Percentiles rank a stretch among this genome's conserved stretches.
Evolutionary conservation across 2,329 filamentous ascomycete species (phyloP).

Genomic region (Diaporthe longicolla): DNA sequence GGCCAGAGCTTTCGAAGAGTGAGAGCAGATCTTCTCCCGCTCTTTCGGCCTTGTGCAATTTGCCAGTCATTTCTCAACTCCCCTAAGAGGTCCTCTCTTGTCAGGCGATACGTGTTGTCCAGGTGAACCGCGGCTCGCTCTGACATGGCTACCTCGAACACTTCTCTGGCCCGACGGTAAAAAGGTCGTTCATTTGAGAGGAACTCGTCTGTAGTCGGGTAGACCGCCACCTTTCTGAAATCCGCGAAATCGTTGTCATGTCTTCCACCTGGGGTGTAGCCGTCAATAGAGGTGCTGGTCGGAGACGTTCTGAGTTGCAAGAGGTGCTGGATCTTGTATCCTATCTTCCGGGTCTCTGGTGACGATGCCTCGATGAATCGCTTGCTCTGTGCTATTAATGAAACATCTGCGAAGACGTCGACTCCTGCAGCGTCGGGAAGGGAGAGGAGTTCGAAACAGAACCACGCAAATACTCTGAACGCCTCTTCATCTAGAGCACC

Average conservation of each 20-base stretch:
- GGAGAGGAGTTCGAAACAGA: slow-evolving; percentile 63
- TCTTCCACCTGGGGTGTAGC: slow-evolving; percentile 69
- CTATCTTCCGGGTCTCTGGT: slow-evolving; percentile 47
- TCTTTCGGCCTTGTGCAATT: slow-evolving; percentile 63
- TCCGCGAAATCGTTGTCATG: slow-evolving; percentile 81
- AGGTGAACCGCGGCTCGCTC: slow-evolving; percentile 65
- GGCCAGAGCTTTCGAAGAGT: slow-evolving; percentile 58
- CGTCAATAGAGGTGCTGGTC: slow-evolving; percentile 19
- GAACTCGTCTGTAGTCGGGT: slow-evolving; percentile 77
- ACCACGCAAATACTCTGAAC: slow-evolving; percentile 61
- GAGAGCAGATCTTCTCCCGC: slow-evolving; percentile 55
- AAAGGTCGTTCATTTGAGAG: slow-evolving; percentile 66
- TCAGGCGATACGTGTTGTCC: slow-evolving; percentile 79
- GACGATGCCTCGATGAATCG: slow-evolving; percentile 48
- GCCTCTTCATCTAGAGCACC: slow-evolving; percentile 51
- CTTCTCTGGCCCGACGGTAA: slow-evolving; percentile 65
- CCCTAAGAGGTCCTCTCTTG: slow-evolving; percentile 79
- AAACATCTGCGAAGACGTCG: slow-evolving; percentile 46
- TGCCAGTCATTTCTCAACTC: slow-evolving; percentile 75
- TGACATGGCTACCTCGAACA: slow-evolving; percentile 56
- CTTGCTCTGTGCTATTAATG: slow-evolving; percentile 46
- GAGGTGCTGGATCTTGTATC: slow-evolving; percentile 56
- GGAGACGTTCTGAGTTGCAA: slow-evolving; percentile 50
- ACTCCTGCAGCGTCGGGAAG: slow-evolving; percentile 47
- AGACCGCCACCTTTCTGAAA: slow-evolving; percentile 72